phyloP scores from a whole-genome alignment of 2,329 filamentous ascomycete species.

The Talaromyces sp. region DNA sequence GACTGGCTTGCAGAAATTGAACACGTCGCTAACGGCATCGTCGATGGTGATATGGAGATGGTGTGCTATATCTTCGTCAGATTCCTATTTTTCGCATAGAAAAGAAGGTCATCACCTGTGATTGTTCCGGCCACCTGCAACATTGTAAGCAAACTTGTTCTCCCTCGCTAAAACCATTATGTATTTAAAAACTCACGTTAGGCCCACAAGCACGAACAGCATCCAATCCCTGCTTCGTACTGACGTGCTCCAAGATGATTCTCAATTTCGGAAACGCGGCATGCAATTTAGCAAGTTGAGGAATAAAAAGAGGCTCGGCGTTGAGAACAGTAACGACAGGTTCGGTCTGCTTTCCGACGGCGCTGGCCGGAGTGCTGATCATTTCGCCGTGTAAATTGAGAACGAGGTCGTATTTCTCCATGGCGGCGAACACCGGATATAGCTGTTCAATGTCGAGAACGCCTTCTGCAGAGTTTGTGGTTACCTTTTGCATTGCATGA shows the following conservation, averaged over 20 bases:
- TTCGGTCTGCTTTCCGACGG: slow-evolving; percentile 20
- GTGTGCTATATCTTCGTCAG: slow-evolving; percentile 52
- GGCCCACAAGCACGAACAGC: slow-evolving; percentile 73
- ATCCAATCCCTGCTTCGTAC: slow-evolving; percentile 73
- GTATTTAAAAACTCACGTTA: slow-evolving; percentile 46
- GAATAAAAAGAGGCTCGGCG: slow-evolving; percentile 74
- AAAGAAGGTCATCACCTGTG: slow-evolving; percentile 45
- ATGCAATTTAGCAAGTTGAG: slow-evolving; percentile 71
- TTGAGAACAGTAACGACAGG: slow-evolving; percentile 57
- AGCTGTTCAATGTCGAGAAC: slow-evolving; percentile 44
- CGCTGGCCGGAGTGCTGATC: slow-evolving; percentile 31
- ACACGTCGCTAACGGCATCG: slow-evolving; percentile 66
- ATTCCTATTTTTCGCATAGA: neutral
- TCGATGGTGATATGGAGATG: slow-evolving; percentile 78
- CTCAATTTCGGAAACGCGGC: slow-evolving; percentile 61
- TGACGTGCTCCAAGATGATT: slow-evolving; percentile 75
- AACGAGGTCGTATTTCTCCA: slow-evolving; percentile 79
- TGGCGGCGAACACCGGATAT: slow-evolving; percentile 71
- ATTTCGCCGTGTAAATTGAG: slow-evolving; percentile 92
- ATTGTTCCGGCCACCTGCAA: slow-evolving; percentile 57
- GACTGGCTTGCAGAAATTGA: slow-evolving; percentile 76
- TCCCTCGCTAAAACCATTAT: neutral
- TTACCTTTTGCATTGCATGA: slow-evolving; percentile 31
- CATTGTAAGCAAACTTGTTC: neutral
- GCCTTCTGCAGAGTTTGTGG: slow-evolving; percentile 55